Evolutionary conservation across 2,329 filamentous ascomycete genomes (phyloP), one percentile per base, ranked within the genome.

Genomic region (Plectosphaerella cucumerina): DNA sequence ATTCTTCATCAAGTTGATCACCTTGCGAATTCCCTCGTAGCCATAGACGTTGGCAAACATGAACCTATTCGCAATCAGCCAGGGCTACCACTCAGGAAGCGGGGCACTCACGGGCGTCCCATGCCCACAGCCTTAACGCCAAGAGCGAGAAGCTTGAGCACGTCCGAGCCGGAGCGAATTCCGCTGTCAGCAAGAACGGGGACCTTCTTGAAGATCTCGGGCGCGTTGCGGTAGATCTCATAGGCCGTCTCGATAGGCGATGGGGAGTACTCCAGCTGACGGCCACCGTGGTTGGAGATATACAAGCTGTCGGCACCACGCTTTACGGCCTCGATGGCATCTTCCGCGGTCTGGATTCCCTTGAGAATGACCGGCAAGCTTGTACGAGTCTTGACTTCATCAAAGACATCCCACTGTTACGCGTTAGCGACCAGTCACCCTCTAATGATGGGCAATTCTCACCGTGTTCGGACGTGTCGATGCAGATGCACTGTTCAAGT

Each of bases 31-130:
- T 20, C 77, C 77, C 20, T 71, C 68, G 5, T 67, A 62, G 3
- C 77, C 77, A 56, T 75, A 80, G 35, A 71, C 61, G 56, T 78
- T 78, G 46, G 74, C 69, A 59, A 71, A 80, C 72, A 80, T 76
- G 58, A 76, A 69, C 1, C 61, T 51, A 35, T 11, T 20, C n/a
- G 11, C n/a, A 12, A 20, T 50, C 23, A 50, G 26, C 5, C n/a
- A n/a, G n/a, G n/a, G n/a, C n/a, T n/a, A 22, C 5, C 17, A 5
- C 15, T 20, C 5, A 10, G 17, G 3, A 47, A 12, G 14, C 8
- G 34, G 6, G n/a, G 6, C 9, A 39, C 44, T 39, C 33, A 47
- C 14, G 70, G 63, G 14, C 76, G 61, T 12, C 75, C 77, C 12
- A 80, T 58, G 15, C 76, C 65, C 2, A 72, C 66, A 10, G 63